A percentile compares a stretch with the other conserved stretches of the same genome.
Evolutionary conservation across 192 early-diverging fungal genomes (phyloP).

Genomic region (Chytriomyces sp.): DNA sequence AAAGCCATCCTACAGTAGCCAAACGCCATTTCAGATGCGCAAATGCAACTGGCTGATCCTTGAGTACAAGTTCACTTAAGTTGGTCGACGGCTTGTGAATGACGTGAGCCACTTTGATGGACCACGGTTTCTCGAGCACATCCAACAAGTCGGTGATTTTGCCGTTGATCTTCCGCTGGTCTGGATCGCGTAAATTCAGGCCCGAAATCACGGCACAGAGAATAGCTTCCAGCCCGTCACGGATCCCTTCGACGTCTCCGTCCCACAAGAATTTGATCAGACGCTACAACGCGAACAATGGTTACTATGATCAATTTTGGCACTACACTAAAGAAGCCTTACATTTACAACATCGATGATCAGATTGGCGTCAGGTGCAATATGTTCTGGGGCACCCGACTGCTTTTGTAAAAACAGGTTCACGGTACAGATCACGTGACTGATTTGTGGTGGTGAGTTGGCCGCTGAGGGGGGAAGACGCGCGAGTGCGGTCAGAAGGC

Average conservation of each 20-base stretch:
- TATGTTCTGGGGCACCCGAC: not conserved
- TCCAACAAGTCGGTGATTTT: slow-evolving; percentile 42
- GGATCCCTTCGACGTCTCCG: slow-evolving; percentile 23
- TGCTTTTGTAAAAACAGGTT: slow-evolving; percentile 28
- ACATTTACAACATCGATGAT: slow-evolving; percentile 41
- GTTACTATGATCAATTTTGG: not conserved
- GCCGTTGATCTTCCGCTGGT: slow-evolving; percentile 27
- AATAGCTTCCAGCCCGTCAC: slow-evolving; percentile 11
- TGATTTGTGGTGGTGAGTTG: slow-evolving; percentile 21
- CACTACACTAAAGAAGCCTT: slow-evolving; percentile 7
- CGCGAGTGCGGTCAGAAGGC: slow-evolving; percentile 32
- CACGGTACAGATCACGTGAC: not conserved
- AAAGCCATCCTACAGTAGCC: slow-evolving; percentile 41
- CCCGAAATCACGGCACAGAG: slow-evolving; percentile 8
- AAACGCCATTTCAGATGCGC: slow-evolving; percentile 17
- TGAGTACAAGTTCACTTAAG: no score
- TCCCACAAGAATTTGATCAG: slow-evolving; percentile 42
- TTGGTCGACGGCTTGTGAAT: no score
- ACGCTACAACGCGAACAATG: slow-evolving; percentile 31
- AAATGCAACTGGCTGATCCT: not conserved
- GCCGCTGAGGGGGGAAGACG: slow-evolving; percentile 29
- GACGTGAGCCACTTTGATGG: slow-evolving; percentile 30
- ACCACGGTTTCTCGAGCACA: slow-evolving; percentile 41
- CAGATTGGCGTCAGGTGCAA: slow-evolving; percentile 29
- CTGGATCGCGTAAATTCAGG: slow-evolving; percentile 1